Percentiles rank a stretch among this genome's conserved stretches.
phyloP scores from a whole-genome alignment of 2,329 filamentous ascomycete species.

The Berkeleyomyces basicola region DNA sequence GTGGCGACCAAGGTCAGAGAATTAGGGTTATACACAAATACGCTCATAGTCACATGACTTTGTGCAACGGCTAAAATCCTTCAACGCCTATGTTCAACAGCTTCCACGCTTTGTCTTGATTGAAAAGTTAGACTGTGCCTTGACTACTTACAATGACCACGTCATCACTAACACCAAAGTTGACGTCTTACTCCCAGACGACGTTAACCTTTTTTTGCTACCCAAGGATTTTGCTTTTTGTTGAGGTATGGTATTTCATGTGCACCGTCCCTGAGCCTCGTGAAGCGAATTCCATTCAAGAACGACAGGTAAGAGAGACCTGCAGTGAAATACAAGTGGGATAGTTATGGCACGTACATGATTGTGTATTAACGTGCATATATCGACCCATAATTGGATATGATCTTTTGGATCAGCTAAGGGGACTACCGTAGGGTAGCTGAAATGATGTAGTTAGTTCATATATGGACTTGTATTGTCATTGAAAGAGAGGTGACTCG shows the following conservation, averaged over 20 bases:
- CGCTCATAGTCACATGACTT: background rate
- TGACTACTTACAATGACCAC: background rate
- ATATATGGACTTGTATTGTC: too few species aligned
- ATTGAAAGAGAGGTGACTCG: background rate
- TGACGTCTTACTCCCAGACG: background rate
- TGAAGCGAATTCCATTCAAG: background rate
- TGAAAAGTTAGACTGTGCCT: background rate
- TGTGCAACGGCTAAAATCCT: background rate
- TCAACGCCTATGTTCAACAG: too few species aligned
- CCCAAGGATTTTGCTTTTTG: background rate
- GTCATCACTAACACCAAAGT: background rate
- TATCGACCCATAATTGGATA: background rate
- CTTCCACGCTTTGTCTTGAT: background rate
- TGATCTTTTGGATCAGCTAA: background rate
- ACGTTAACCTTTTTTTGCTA: background rate
- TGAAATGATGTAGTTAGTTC: too few species aligned
- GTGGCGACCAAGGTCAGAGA: too few species aligned
- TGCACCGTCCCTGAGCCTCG: background rate
- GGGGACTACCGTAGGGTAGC: too few species aligned
- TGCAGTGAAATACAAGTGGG: background rate
- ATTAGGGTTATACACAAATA: background rate
- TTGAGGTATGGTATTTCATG: background rate
- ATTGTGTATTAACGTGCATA: background rate
- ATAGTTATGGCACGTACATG: background rate
- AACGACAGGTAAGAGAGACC: background rate